These are phyloP conservation scores for Solanum microdontum DNA, from an alignment of 257 asterid species.

Conservation along the genomic window DNA sequence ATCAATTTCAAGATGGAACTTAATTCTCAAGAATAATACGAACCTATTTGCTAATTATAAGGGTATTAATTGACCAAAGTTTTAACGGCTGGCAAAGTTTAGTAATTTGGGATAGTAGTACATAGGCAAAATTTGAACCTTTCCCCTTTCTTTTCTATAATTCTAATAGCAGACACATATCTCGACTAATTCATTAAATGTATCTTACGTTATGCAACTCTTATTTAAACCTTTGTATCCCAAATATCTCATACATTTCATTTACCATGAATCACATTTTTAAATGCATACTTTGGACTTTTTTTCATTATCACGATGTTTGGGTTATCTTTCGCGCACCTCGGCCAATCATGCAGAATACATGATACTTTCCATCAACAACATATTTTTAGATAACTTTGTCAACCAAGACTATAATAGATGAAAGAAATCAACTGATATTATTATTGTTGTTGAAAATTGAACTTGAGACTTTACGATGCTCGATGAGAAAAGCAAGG, in stretches of 20 bases:
- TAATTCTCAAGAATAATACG: neutral
- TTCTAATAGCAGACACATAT: neutral
- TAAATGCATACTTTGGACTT: neutral
- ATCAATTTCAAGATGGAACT: neutral
- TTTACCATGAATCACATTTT: neutral
- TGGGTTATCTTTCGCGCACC: accelerated
- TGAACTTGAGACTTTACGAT: neutral
- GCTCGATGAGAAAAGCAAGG: neutral
- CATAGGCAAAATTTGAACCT: neutral
- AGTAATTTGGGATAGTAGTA: neutral
- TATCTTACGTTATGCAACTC: neutral
- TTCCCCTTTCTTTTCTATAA: neutral
- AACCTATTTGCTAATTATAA: neutral
- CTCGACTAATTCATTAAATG: neutral
- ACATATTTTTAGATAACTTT: neutral
- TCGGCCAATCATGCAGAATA: neutral
- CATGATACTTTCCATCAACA: neutral
- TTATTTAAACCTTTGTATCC: neutral
- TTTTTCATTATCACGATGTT: neutral
- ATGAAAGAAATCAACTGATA: neutral
- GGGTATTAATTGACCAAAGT: neutral
- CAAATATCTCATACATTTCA: neutral
- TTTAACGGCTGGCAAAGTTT: neutral
- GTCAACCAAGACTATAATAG: neutral
- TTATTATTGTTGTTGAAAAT: accelerated